Evolutionary conservation across 1,284 basidiomycete genomes (phyloP).

Genomic region (Microbotryum scabiosae): DNA sequence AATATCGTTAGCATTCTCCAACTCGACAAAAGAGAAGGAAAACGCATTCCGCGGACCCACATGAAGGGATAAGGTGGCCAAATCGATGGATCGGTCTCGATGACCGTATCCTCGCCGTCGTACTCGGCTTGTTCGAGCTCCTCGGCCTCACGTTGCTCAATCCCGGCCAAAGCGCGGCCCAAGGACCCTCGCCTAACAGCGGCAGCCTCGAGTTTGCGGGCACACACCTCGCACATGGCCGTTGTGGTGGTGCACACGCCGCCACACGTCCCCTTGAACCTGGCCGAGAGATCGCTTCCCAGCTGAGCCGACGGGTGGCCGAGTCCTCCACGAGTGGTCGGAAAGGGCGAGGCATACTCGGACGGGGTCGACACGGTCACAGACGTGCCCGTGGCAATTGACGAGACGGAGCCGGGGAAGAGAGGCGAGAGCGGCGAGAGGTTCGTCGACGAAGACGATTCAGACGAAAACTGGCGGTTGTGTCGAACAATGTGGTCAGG

Average conservation of each 20-base stretch:
- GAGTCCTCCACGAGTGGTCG: neutral
- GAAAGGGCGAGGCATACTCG: neutral
- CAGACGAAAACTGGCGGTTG: slow-evolving; percentile 12
- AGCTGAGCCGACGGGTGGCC: neutral
- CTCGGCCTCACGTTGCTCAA: slow-evolving; percentile 14
- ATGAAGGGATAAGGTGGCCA: slow-evolving; percentile 32
- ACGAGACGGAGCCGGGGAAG: slow-evolving; percentile 23
- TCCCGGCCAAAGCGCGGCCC: slow-evolving; percentile 7
- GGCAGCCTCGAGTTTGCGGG: neutral
- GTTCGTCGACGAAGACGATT: slow-evolving; percentile 15
- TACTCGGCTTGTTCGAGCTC: slow-evolving; percentile 15
- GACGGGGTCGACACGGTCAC: slow-evolving; percentile 6
- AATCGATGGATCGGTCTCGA: slow-evolving; percentile 4
- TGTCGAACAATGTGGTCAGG: slow-evolving; percentile 2
- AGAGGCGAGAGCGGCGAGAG: slow-evolving; percentile 23
- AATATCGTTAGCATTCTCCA: neutral
- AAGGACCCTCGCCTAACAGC: slow-evolving; percentile 16
- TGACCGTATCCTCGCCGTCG: neutral
- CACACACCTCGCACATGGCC: slow-evolving; percentile 29
- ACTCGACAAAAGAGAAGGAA: neutral
- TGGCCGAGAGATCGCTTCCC: neutral
- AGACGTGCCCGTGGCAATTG: slow-evolving; percentile 9
- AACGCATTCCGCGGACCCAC: neutral
- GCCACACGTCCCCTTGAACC: slow-evolving; percentile 15
- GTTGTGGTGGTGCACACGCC: slow-evolving; percentile 26